A percentile compares a stretch with the other conserved stretches of the same genome.
Conservation (phyloP, 2,329 filamentous ascomycete species). For the Chaetomium olivaceum region DNA sequence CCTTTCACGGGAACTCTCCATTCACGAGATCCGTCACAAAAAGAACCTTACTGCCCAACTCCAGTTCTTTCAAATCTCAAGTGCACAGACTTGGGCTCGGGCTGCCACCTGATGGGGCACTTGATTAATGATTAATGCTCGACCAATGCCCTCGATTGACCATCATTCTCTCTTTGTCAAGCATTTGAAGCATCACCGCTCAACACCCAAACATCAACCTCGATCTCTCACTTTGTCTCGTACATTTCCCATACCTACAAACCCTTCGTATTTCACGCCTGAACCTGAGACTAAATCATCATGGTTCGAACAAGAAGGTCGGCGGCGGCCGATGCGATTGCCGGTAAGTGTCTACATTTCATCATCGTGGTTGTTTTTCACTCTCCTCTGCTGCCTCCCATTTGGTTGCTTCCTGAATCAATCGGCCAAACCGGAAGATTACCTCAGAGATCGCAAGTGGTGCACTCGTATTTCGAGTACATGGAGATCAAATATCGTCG, state of each 20-base stretch:
- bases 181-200: neutral
- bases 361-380: neutral
- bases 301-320: conserved; percentile 31
- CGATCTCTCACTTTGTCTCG: neutral
- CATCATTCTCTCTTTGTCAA: conserved; percentile 7
- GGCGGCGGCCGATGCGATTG: conserved; percentile 25
- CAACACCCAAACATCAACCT: neutral
- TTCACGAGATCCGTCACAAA: neutral
- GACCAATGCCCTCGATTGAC: neutral
- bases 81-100: conserved; percentile 2
- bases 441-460: neutral
- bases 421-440: neutral
- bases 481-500: neutral
- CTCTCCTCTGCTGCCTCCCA: neutral
- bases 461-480: neutral
- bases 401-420: neutral
- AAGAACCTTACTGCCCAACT: neutral
- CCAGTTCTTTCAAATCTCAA: neutral
- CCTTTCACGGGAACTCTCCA: neutral
- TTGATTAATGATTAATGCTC: neutral
- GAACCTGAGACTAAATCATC: neutral
- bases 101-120: neutral
- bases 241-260: neutral
- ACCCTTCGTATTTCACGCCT: neutral
- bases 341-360: conserved; percentile 23